Evolutionary conservation across 2,329 filamentous ascomycete species (phyloP).

Genomic region (Hortaea werneckii): DNA sequence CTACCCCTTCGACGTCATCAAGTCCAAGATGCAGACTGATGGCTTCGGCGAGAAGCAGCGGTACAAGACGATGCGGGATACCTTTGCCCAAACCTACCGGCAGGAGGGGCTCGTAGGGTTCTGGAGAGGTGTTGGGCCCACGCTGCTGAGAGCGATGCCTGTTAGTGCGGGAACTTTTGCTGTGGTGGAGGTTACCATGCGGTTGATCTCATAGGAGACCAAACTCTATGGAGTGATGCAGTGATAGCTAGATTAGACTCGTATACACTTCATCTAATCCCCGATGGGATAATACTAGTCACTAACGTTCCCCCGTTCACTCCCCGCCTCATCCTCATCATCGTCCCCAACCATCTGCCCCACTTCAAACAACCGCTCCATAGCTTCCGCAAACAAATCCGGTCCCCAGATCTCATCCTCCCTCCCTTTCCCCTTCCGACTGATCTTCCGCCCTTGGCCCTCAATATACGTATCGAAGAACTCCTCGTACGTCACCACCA

Average conservation of each 20-base stretch:
- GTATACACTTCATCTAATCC: too few species aligned
- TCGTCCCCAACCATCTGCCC: slow-evolving; percentile 31
- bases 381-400: slow-evolving; percentile 55
- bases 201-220: slow-evolving; percentile 26
- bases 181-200: slow-evolving; percentile 42
- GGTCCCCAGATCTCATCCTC: slow-evolving; percentile 56
- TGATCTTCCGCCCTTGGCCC: slow-evolving; percentile 22
- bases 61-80: slow-evolving; percentile 78
- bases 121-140: slow-evolving; percentile 90
- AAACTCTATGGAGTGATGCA: too few species aligned
- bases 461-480: slow-evolving; percentile 49
- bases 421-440: slow-evolving; percentile 48
- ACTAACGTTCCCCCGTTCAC: slow-evolving; percentile 12
- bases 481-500: slow-evolving; percentile 52
- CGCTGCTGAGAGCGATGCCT: slow-evolving; percentile 87
- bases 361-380: slow-evolving; percentile 48
- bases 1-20: slow-evolving; percentile 94
- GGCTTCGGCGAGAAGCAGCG: slow-evolving; percentile 64
- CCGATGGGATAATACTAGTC: neutral
- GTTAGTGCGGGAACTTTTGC: slow-evolving; percentile 97
- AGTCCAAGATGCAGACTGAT: slow-evolving; percentile 99
- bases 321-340: slow-evolving; percentile 16
- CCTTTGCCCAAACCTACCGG: slow-evolving; percentile 72
- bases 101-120: slow-evolving; percentile 73
- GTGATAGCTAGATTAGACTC: too few species aligned